phyloP scores from a whole-genome alignment of 805 yeast species.

The Saccharomycopsis sp. region DNA sequence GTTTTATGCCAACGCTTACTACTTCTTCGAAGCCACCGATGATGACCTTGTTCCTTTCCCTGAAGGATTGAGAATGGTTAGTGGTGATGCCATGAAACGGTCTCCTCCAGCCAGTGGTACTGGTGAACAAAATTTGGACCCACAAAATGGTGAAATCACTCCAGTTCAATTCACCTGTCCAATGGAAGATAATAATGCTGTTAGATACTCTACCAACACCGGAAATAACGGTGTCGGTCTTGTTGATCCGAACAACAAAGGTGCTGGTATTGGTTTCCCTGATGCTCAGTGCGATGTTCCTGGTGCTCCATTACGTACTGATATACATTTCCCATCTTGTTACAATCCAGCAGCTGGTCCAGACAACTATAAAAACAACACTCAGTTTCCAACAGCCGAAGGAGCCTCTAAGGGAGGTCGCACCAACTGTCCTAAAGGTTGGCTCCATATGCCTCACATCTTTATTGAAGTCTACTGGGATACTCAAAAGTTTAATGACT shows the following conservation, averaged over 20 bases:
- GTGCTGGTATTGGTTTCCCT: constrained; percentile 13
- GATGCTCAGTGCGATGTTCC: constrained; percentile 8
- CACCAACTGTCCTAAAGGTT: constrained; percentile 11
- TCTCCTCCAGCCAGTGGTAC: constrained; percentile 8
- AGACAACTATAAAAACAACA: constrained; percentile 10
- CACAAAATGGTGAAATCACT: constrained; percentile 1
- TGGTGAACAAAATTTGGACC: constrained; percentile 4
- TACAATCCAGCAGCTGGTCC: constrained; percentile 14
- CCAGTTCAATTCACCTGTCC: constrained; percentile 16
- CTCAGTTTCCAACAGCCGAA: constrained; percentile 5
- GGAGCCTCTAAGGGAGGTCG: constrained; percentile 7
- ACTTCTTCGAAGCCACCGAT: constrained; percentile 14
- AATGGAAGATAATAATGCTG: background rate
- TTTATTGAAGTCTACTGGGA: constrained; percentile 19
- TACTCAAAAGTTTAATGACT: constrained; percentile 9
- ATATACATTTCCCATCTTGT: constrained; percentile 15
- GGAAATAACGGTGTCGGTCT: constrained; percentile 12
- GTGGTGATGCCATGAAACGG: constrained; percentile 13
- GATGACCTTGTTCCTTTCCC: constrained; percentile 15
- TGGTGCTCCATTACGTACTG: constrained; percentile 16
- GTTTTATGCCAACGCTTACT: constrained; percentile 12
- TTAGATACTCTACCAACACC: constrained; percentile 6
- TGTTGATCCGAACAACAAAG: constrained; percentile 7
- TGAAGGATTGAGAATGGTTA: constrained; percentile 13
- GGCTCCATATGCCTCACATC: constrained; percentile 19